Percentiles rank a stretch among this genome's conserved stretches.
Evolutionary conservation across 305 asterid species (phyloP).

Genomic region (Fraxinus baroniana): DNA sequence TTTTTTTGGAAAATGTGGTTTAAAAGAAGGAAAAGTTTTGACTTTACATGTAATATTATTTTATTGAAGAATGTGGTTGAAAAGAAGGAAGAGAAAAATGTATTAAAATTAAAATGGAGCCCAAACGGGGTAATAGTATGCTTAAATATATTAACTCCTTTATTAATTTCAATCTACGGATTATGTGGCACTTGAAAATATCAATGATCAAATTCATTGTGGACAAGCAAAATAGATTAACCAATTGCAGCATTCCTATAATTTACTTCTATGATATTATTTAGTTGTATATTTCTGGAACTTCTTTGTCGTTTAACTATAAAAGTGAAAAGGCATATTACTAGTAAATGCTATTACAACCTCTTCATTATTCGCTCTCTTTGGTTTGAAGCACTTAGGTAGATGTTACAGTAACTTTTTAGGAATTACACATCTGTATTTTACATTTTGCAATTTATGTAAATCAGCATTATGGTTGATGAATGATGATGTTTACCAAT

Average conservation of each 20-base stretch:
- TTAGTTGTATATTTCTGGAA: background rate
- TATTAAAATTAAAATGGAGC: no score
- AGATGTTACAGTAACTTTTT: background rate
- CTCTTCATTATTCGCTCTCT: slow-evolving; percentile 1
- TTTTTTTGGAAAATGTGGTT: no score
- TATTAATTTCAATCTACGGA: background rate
- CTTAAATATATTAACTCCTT: background rate
- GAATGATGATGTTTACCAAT: slow-evolving; percentile 1
- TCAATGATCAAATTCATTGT: background rate
- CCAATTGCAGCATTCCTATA: background rate
- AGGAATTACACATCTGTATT: background rate
- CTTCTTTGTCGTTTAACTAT: slow-evolving; percentile 5
- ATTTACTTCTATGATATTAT: background rate
- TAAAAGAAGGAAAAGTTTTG: no score
- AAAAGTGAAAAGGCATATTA: background rate
- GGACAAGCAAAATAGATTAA: background rate
- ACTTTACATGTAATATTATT: no score
- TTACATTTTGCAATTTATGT: background rate
- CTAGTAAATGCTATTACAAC: background rate
- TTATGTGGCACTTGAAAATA: background rate
- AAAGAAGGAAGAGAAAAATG: no score
- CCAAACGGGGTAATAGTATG: background rate
- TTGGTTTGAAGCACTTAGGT: background rate
- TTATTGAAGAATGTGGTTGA: no score
- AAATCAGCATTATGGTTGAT: background rate